Evolutionary conservation across 768 basidiomycete genomes (phyloP).

Genomic region (Tricholoma bakamatsutake): DNA sequence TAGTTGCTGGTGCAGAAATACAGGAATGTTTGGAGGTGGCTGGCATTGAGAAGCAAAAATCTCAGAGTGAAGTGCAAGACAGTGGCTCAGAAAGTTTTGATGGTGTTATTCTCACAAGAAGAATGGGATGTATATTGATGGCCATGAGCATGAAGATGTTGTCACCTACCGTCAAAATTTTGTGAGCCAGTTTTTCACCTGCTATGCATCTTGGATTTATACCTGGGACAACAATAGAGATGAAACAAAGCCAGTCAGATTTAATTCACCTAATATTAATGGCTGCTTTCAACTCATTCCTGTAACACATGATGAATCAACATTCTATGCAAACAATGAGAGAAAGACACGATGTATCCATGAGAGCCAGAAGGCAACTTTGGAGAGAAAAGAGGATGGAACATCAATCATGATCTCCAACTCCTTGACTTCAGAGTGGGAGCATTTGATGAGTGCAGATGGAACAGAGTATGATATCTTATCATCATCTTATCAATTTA

Average conservation of each 20-base stretch:
- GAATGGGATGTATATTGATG: no score
- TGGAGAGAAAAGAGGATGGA: not conserved
- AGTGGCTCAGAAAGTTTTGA: conserved; percentile 15
- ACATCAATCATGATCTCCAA: not conserved
- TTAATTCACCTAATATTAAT: conserved; percentile 1
- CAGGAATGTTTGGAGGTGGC: no score
- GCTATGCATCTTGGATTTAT: not conserved
- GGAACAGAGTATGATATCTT: no score
- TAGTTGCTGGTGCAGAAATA: no score
- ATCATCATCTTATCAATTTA: not conserved
- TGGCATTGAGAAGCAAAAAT: conserved; percentile 3
- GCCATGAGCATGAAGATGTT: conserved; percentile 21
- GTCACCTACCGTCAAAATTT: conserved; percentile 25
- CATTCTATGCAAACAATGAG: not conserved
- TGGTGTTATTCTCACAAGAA: conserved; percentile 20
- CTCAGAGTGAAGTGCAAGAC: conserved; percentile 7
- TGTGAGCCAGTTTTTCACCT: conserved; percentile 15
- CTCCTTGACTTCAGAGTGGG: not conserved
- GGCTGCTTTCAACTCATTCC: not conserved
- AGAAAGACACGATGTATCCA: not conserved
- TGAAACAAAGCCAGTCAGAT: conserved; percentile 6
- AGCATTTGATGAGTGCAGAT: not conserved
- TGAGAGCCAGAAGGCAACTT: not conserved
- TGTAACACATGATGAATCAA: not conserved
- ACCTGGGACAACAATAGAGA: conserved; percentile 21